Conservation (phyloP, 345 rosid species). For the Pistacia integerrima region DNA sequence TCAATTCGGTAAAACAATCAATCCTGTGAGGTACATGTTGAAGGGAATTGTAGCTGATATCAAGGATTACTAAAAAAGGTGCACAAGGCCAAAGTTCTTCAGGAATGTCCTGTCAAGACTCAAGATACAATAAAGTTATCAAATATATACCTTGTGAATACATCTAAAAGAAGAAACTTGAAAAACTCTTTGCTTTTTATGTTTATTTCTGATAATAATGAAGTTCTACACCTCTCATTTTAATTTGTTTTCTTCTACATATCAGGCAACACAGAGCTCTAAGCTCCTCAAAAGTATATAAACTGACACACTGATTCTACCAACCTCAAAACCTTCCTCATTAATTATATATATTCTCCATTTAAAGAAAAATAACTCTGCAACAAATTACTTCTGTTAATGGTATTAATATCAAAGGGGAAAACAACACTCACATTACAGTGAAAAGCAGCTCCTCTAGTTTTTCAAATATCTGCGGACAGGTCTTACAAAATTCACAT, state of each 20-base stretch:
- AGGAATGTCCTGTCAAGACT: slow-evolving; percentile 58
- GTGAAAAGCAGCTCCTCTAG: background rate
- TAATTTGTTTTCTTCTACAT: background rate
- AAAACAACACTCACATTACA: background rate
- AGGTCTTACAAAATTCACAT: background rate
- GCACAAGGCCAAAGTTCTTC: slow-evolving; percentile 75
- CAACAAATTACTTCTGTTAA: background rate
- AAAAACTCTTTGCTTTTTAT: background rate
- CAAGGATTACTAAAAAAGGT: slow-evolving; percentile 63
- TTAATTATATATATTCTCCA: background rate
- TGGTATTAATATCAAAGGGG: background rate
- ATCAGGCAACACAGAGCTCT: background rate
- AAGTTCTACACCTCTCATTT: background rate
- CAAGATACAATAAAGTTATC: slow-evolving; percentile 22
- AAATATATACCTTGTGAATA: slow-evolving; percentile 2
- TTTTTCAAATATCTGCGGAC: background rate
- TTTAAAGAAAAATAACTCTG: background rate
- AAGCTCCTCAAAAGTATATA: background rate
- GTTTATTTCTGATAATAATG: background rate
- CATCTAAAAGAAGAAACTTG: background rate
- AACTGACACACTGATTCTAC: background rate
- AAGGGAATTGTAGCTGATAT: slow-evolving; percentile 62
- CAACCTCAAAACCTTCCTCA: background rate
- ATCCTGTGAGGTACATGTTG: slow-evolving; percentile 53
- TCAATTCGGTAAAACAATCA: slow-evolving; percentile 52